phyloP scores from a whole-genome alignment of 1,284 basidiomycete species.

The Sporisorium reilianum region DNA sequence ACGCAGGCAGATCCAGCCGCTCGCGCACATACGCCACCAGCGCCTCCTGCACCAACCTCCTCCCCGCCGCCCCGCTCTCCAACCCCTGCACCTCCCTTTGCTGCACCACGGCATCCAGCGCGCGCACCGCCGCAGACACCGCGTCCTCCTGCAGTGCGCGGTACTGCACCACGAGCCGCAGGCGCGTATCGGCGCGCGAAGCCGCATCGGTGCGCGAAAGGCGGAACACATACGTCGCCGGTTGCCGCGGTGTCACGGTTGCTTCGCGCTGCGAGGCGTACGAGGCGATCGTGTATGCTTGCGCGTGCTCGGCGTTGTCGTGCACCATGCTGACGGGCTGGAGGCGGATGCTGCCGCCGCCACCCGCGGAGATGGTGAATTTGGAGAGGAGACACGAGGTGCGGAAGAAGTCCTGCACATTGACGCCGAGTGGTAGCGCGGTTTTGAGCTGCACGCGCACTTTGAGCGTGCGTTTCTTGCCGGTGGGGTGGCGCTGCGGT shows the following conservation, averaged over 20 bases:
- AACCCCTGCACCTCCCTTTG: background rate
- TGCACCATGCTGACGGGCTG: conserved; percentile 26
- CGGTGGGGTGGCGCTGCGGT: conserved; percentile 14
- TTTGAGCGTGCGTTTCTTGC: conserved; percentile 28
- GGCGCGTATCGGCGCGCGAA: background rate
- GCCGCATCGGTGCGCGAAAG: conserved; percentile 22
- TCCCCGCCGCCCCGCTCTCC: conserved; percentile 2
- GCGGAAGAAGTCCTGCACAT: conserved; percentile 68
- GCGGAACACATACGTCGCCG: conserved; percentile 58
- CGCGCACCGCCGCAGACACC: background rate
- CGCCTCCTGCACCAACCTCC: conserved; percentile 26
- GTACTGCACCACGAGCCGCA: conserved; percentile 54
- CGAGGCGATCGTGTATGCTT: conserved; percentile 19
- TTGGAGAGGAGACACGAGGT: conserved; percentile 53
- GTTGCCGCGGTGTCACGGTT: conserved; percentile 55
- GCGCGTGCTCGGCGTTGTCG: conserved; percentile 14
- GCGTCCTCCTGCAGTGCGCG: conserved; percentile 57
- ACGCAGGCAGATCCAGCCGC: conserved; percentile 40
- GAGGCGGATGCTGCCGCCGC: conserved; percentile 38
- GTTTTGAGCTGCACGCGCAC: conserved; percentile 26
- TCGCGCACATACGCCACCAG: conserved; percentile 29
- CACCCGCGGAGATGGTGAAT: conserved; percentile 57
- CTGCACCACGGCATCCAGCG: conserved; percentile 13
- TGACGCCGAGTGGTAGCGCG: conserved; percentile 64
- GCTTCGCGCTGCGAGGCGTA: conserved; percentile 12